These are phyloP conservation scores for Lichtheimia hyalospora DNA, from an alignment of 371 early-diverging fungal genomes.

Conservation along the genomic window DNA sequence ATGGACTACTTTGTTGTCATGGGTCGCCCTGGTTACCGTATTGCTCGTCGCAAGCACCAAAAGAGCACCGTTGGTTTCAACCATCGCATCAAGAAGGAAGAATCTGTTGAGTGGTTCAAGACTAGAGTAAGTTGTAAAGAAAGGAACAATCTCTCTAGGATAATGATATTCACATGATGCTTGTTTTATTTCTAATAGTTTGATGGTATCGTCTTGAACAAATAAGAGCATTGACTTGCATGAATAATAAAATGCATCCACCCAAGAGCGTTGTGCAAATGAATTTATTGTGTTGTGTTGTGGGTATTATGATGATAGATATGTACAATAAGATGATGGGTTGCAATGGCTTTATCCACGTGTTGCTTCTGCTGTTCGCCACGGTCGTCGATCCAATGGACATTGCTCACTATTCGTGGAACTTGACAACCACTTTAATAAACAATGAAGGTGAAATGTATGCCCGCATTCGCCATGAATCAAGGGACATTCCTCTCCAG, in stretches of 20 bases:
- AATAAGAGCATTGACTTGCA: conserved; percentile 47
- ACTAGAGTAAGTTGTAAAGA: conserved; percentile 58
- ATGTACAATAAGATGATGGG: not conserved
- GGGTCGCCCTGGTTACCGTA: conserved; percentile 97
- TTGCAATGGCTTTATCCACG: conserved; percentile 6
- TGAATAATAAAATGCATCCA: not conserved
- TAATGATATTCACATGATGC: not conserved
- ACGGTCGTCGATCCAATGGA: conserved; percentile 83
- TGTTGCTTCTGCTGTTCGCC: conserved; percentile 51
- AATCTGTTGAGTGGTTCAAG: conserved; percentile 88
- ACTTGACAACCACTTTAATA: conserved; percentile 76
- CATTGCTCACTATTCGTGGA: conserved; percentile 71
- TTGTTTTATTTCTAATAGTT: conserved; percentile 48
- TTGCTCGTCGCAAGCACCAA: conserved; percentile 95
- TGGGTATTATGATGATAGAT: not conserved
- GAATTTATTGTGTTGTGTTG: not conserved
- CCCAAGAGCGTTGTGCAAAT: not conserved
- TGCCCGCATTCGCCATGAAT: conserved; percentile 89
- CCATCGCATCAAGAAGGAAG: conserved; percentile 94
- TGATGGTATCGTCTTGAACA: conserved; percentile 88
- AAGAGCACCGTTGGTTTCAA: conserved; percentile 85
- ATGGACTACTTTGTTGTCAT: conserved; percentile 99
- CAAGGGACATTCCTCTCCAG: conserved; percentile 88
- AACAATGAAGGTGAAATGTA: conserved; percentile 90
- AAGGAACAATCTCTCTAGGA: not conserved